Evolutionary conservation across 1,284 basidiomycete genomes (phyloP), one percentile per base, ranked within the genome.

Genomic region (Heliocybe sulcata): DNA sequence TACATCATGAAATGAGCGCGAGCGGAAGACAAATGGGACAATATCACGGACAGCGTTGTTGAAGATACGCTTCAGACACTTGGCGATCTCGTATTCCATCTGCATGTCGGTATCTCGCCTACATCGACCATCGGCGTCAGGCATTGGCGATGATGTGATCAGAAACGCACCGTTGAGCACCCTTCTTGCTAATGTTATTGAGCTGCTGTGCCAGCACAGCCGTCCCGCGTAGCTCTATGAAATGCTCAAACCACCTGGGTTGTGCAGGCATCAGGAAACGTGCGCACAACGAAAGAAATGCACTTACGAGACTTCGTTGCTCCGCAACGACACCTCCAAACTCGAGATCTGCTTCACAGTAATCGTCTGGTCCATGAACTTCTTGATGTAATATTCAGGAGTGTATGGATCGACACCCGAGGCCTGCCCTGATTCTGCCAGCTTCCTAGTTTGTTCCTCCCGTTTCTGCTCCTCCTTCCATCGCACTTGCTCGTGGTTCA

Each of bases 81-180:
- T 97, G 56, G 92, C 81, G 50, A 95, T 77, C 71, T 98, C 95
- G 56, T 93, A 86, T 69, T 98, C 96, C 49, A 97, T 74, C 16
- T 77, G 72, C 35, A 79, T 76, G 62, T 98, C 94, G 23, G 72
- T 69, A 53, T 85, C 82, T 50, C 76, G 80, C 61, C 89, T 90
- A 14, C 42, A 51, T 35, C 16, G 45, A 54, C 27, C 42, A 33
- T 23, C 35, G 12, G 9, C n/a, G 22, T 45, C 20, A 35, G 8
- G 45, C 23, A 50, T 8, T 23, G 20, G 14, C 12, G 6, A 33
- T 38, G 35, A 16, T 9, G 19, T 14, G 35, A 12, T n/a, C 42
- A 48, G 33, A 53, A 22, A 58, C 71, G 64, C 64, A 85, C 83
- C 88, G 77, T 61, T 81, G 75, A 31, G 73, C 62, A 23, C 81